A percentile compares a stretch with the other conserved stretches of the same genome.
Conservation (phyloP, 495 filamentous ascomycete genomes). For the Aspergillus leporis region DNA sequence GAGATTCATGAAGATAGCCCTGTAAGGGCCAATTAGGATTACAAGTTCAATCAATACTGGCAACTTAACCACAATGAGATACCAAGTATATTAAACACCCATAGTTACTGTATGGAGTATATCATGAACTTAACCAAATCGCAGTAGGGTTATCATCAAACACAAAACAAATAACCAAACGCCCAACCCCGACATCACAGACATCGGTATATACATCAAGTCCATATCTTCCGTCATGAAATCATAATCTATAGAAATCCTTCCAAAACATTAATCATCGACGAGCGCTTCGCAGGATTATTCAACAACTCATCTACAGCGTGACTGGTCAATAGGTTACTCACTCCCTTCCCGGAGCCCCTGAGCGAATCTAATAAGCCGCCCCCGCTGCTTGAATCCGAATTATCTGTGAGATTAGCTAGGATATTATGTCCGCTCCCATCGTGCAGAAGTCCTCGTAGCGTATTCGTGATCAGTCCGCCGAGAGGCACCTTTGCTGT, state of each 20-base stretch:
- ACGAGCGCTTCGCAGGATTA: background rate
- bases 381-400: background rate
- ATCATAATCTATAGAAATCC: constrained; percentile 1
- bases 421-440: constrained; percentile 19
- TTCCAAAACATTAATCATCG: constrained; percentile 10
- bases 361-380: background rate
- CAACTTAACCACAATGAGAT: too few relatives aligned
- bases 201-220: background rate
- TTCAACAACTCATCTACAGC: constrained; percentile 6
- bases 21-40: too few relatives aligned
- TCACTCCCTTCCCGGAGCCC: background rate
- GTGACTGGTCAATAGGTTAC: background rate
- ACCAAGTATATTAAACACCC: background rate
- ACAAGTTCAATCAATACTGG: too few relatives aligned
- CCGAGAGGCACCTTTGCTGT: constrained; percentile 33
- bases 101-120: background rate
- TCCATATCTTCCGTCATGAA: background rate
- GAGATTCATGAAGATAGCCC: too few relatives aligned
- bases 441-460: constrained; percentile 22
- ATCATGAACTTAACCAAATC: background rate
- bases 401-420: background rate
- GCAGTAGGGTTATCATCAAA: background rate
- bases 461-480: constrained; percentile 34
- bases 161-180: background rate
- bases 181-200: background rate